phyloP scores from a whole-genome alignment of 2,329 filamentous ascomycete genomes.

The Harringtonia aguacate region DNA sequence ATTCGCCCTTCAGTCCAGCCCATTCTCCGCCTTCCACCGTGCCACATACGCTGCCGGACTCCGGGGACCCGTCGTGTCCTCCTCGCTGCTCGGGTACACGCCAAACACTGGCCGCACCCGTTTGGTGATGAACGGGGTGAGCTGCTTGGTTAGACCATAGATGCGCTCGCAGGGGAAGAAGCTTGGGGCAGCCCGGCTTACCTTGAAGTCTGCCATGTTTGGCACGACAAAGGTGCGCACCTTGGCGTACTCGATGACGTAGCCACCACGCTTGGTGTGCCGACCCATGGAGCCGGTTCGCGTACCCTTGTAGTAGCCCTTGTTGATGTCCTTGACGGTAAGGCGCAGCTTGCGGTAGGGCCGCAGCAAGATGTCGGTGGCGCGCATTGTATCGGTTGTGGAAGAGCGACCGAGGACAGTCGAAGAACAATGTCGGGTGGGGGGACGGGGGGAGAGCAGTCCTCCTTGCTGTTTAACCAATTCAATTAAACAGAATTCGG shows the following conservation, averaged over 20 bases:
- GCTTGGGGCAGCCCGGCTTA: conserved; percentile 23
- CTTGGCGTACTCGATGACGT: conserved; percentile 73
- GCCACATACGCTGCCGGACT: conserved; percentile 52
- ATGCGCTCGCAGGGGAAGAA: too few relatives aligned
- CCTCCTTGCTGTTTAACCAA: too few relatives aligned
- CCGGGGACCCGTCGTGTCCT: conserved; percentile 39
- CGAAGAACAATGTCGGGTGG: too few relatives aligned
- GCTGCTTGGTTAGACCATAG: conserved; percentile 40
- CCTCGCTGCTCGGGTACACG: conserved; percentile 33
- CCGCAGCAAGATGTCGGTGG: conserved; percentile 56
- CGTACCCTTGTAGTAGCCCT: conserved; percentile 96
- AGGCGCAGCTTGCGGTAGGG: conserved; percentile 66
- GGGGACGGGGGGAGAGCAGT: too few relatives aligned
- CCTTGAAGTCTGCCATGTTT: conserved; percentile 59
- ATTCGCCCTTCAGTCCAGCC: conserved; percentile 32
- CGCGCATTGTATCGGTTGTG: conserved; percentile 59
- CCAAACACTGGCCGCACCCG: conserved; percentile 40
- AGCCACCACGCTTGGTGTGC: conserved; percentile 76
- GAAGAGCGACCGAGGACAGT: too few relatives aligned
- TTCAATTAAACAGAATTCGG: too few relatives aligned
- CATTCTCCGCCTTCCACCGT: conserved; percentile 59
- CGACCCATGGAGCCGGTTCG: conserved; percentile 77
- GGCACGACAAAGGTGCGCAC: conserved; percentile 81
- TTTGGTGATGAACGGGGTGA: conserved; percentile 68
- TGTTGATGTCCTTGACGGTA: conserved; percentile 86